phyloP scores from a whole-genome alignment of 2,329 filamentous ascomycete species.

The Alternaria metachromatica region DNA sequence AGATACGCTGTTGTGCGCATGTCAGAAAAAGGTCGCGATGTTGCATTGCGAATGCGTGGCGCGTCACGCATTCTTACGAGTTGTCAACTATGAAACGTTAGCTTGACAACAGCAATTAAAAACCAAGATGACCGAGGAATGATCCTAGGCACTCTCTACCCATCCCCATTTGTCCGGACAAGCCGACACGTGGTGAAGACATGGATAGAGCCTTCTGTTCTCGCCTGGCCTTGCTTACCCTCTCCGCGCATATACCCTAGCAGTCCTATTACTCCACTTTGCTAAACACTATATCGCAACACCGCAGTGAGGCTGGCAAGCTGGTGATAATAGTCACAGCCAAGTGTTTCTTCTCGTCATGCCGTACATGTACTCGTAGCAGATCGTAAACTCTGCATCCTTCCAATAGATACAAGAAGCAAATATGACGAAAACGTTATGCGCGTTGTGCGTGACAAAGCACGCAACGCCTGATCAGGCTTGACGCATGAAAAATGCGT shows the following conservation, averaged over 20 bases:
- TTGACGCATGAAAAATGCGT: background rate
- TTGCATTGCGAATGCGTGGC: background rate
- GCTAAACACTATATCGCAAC: background rate
- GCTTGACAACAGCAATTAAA: background rate
- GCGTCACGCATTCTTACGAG: background rate
- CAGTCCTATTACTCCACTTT: background rate
- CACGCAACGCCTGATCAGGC: background rate
- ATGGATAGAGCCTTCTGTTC: background rate
- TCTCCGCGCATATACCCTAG: background rate
- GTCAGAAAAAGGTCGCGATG: background rate
- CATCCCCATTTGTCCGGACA: background rate
- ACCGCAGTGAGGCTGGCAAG: background rate
- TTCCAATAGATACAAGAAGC: background rate
- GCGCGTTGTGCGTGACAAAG: background rate
- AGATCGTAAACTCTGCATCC: background rate
- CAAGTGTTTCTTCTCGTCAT: background rate
- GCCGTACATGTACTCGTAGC: background rate
- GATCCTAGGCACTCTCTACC: background rate
- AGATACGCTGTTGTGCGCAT: background rate
- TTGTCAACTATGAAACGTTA: conserved; percentile 1
- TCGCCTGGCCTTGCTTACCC: background rate
- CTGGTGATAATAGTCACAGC: background rate
- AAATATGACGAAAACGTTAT: background rate
- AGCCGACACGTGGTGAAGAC: background rate
- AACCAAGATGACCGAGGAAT: background rate